Conservation (phyloP, 495 filamentous ascomycete genomes). For the Chaetomidium leptoderma region DNA sequence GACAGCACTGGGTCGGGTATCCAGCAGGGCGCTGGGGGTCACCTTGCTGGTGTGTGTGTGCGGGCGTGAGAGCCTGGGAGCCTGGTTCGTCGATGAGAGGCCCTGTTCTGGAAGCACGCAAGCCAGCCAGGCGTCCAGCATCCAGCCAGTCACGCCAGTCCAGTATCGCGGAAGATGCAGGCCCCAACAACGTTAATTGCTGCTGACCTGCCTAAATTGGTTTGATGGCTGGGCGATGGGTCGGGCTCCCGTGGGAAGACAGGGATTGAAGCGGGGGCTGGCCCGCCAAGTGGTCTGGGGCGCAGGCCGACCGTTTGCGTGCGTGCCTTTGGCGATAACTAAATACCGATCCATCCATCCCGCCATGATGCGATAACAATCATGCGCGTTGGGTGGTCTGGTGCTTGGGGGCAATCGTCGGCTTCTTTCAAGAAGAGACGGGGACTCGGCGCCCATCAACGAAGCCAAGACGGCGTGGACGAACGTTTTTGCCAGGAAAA, state of each 20-base stretch:
- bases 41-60: constrained; percentile 2
- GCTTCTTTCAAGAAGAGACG: neutral
- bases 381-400: constrained; percentile 4
- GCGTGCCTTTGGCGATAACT: constrained; percentile 7
- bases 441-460: neutral
- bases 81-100: no score
- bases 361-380: constrained; percentile 21
- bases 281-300: constrained; percentile 21
- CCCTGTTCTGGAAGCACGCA: constrained; percentile 16
- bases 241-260: constrained; percentile 23
- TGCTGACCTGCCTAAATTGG: constrained; percentile 39
- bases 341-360: constrained; percentile 11
- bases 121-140: constrained; percentile 4
- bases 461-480: neutral
- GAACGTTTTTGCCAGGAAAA: neutral
- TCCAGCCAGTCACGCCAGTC: no score
- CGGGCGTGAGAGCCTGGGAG: neutral
- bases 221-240: constrained; percentile 33
- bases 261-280: constrained; percentile 31
- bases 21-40: constrained; percentile 4
- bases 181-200: constrained; percentile 19
- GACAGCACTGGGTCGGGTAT: neutral
- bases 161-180: constrained; percentile 30
- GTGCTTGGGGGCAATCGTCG: constrained; percentile 8
- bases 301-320: constrained; percentile 16